Conservation (phyloP, 78 protist genomes). For the Dictyostelium firmibasis region DNA sequence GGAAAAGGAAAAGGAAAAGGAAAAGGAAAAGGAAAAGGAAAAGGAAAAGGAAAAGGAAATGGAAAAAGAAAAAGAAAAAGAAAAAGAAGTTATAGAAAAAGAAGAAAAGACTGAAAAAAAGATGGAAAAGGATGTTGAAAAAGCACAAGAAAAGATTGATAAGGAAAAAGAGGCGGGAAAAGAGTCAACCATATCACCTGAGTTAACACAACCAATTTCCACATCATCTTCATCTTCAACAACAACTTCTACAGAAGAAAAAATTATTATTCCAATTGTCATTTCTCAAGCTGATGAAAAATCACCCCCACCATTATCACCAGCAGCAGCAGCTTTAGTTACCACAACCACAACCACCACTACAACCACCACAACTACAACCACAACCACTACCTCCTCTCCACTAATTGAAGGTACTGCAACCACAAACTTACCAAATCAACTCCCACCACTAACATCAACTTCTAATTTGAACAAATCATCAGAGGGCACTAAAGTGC, state of each 20-base stretch:
- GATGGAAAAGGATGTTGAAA: neutral
- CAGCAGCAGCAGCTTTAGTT: neutral
- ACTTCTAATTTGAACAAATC: neutral
- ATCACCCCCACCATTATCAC: neutral
- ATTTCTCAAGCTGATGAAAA: neutral
- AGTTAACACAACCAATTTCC: neutral
- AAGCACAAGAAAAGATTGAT: too few species aligned
- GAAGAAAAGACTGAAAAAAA: neutral
- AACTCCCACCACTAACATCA: neutral
- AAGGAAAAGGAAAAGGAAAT: neutral
- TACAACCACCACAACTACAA: neutral
- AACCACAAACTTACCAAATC: neutral
- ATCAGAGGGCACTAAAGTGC: neutral
- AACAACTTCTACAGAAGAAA: neutral
- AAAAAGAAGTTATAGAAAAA: neutral
- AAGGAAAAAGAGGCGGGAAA: neutral
- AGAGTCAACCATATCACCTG: neutral
- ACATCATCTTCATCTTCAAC: neutral
- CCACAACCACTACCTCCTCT: neutral
- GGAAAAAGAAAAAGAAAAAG: neutral
- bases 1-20: too few species aligned
- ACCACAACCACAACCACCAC: neutral
- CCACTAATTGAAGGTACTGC: neutral
- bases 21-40: neutral
- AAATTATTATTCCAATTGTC: neutral